Evolutionary conservation across 2,329 filamentous ascomycete species (phyloP), one percentile per base, ranked within the genome.

Genomic region (Dryadomyces sulphureus): DNA sequence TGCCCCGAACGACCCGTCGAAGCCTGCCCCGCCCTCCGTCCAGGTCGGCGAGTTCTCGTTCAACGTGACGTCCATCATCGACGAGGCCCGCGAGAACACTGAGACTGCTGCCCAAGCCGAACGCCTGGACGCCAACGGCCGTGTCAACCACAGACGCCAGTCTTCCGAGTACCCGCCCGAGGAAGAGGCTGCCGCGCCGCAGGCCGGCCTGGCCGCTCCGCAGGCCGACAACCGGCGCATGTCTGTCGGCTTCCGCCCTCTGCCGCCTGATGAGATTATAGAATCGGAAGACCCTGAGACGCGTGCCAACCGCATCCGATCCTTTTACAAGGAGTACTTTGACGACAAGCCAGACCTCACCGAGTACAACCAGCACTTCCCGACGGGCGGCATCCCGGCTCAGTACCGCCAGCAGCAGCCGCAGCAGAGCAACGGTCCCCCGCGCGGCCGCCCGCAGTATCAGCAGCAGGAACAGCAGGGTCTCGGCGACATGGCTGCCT

Each of bases 251-350:
- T 73, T 94, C 62, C 82, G 92, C 16, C 92, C 92, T 20, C 72
- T 98, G 51, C 92, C 92, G 5, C 86, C 88, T 32, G 81, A 89
- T 57, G 84, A 94, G 52, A 78, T 85, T 46, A 73, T 70, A 25
- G 77, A 81, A 38, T 77, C 81, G 3, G 92, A 96, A 59, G 90
- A 95, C 59, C 88, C 92, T 0, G 92, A 96, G 62, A 81, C 90
- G 57, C 79, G 92, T 56, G 92, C 92, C 52, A 96, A 95, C 68
- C 81, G 92, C 48, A 98, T 98, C 54, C 78, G 92, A 61, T 98
- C 92, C 4, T 98, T 98, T 69, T 98, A 98, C 70, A 95, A 95
- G 68, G 92, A 98, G 60, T 98, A 98, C 67, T 98, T 98, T 56
- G 92, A 96, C 54, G 90, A 95, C 38, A 84, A 79, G 59, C 52